Conservation (phyloP, 2,329 filamentous ascomycete genomes). For the Venturia carpophila region DNA sequence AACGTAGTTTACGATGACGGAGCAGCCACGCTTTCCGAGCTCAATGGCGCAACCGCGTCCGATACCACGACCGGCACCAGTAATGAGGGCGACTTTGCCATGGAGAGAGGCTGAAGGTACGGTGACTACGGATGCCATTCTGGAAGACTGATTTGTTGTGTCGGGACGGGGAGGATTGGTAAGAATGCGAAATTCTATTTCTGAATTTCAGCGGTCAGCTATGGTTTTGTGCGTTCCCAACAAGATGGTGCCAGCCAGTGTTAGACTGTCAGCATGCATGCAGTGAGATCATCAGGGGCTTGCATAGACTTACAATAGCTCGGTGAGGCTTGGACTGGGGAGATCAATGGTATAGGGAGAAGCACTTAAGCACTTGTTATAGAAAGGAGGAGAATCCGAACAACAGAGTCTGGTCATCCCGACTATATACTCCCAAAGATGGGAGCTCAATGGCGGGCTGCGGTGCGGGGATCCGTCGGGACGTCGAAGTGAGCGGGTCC, state of each 20-base stretch:
- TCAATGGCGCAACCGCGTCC: constrained; percentile 59
- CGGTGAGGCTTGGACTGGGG: background rate
- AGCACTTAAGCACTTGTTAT: background rate
- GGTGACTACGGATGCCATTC: constrained; percentile 30
- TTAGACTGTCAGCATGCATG: constrained; percentile 6
- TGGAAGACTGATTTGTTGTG: constrained; percentile 1
- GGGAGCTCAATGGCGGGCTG: constrained; percentile 4
- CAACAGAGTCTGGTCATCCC: constrained; percentile 1
- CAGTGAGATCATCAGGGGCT: constrained; percentile 7
- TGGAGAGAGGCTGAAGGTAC: constrained; percentile 44
- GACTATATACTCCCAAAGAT: constrained; percentile 10
- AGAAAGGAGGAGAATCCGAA: background rate
- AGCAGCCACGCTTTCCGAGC: constrained; percentile 57
- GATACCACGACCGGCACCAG: constrained; percentile 57
- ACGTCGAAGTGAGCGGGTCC: background rate
- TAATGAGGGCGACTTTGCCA: constrained; percentile 53
- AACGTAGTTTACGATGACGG: constrained; percentile 59
- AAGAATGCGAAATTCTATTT: background rate
- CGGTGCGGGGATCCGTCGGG: constrained; percentile 2
- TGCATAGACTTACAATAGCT: constrained; percentile 10
- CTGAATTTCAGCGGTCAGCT: constrained; percentile 1
- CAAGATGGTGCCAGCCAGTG: background rate
- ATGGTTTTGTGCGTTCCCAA: constrained; percentile 3
- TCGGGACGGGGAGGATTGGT: background rate
- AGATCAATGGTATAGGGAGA: background rate